Conservation (phyloP, 805 yeast species). For the Candida suzukii region DNA sequence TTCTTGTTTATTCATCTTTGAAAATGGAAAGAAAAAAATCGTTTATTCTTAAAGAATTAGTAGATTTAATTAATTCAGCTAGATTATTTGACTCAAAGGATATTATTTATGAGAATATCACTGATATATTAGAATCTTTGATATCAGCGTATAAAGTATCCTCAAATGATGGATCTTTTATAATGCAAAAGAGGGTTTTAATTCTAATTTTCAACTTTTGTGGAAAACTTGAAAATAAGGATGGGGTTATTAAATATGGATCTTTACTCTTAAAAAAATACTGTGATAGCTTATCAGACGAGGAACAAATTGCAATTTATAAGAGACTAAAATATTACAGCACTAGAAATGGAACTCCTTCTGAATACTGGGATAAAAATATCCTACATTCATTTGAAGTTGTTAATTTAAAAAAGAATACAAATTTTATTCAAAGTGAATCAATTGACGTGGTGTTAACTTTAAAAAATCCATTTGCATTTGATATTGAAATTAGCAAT, state of each 20-base stretch:
- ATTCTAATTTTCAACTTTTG: constrained; percentile 43
- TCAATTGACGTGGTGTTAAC: constrained; percentile 46
- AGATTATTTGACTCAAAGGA: constrained; percentile 6
- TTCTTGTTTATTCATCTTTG: constrained; percentile 54
- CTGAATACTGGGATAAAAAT: constrained; percentile 68
- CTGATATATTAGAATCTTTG: constrained; percentile 36
- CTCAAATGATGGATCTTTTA: background rate
- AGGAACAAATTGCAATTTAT: constrained; percentile 47
- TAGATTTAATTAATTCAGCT: constrained; percentile 34
- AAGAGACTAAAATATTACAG: constrained; percentile 25
- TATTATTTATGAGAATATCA: constrained; percentile 8
- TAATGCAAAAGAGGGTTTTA: constrained; percentile 34
- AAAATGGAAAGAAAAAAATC: constrained; percentile 62
- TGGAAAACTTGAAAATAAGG: constrained; percentile 40
- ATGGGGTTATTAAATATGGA: constrained; percentile 39
- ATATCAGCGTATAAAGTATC: constrained; percentile 47
- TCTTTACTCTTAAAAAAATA: constrained; percentile 50
- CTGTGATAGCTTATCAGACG: constrained; percentile 42
- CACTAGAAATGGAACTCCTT: background rate
- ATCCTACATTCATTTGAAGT: constrained; percentile 26
- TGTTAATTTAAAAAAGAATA: constrained; percentile 5
- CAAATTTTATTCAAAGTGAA: constrained; percentile 51
- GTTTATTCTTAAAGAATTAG: constrained; percentile 58
- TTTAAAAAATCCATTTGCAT: constrained; percentile 75
- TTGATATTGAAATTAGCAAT: constrained; percentile 55